Percentiles rank a stretch among this genome's conserved stretches.
Conservation (phyloP, 129 eudicot species). For the Mikania micrantha region DNA sequence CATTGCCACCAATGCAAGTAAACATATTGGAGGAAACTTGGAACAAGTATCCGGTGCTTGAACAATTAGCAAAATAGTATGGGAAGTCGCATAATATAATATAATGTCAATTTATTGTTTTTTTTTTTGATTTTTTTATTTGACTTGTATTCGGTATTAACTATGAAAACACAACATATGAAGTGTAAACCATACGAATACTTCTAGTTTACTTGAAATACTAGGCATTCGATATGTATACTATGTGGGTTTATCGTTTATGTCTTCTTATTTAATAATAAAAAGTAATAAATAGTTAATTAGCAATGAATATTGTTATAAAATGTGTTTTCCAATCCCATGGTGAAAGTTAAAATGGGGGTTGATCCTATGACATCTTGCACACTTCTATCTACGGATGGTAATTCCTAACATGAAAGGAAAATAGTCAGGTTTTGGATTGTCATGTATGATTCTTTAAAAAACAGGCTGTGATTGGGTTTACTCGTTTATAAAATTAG, state of each 20-base stretch:
- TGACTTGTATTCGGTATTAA: conserved; percentile 18
- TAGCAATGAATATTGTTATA: too few species aligned
- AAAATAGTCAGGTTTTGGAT: too few species aligned
- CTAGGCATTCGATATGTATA: not conserved
- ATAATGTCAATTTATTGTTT: not conserved
- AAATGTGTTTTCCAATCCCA: too few species aligned
- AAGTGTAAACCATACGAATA: not conserved
- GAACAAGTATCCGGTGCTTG: conserved; percentile 60
- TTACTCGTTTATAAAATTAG: too few species aligned
- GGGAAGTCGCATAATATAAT: not conserved
- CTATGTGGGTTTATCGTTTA: not conserved
- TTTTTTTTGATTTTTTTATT: not conserved
- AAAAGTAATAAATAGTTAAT: too few species aligned
- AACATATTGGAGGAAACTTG: conserved; percentile 55
- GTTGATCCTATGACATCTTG: too few species aligned
- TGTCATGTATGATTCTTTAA: too few species aligned
- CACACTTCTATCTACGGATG: too few species aligned
- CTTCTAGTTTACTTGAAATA: not conserved
- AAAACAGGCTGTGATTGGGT: too few species aligned
- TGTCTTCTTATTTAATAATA: too few species aligned
- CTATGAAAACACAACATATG: conserved; percentile 21
- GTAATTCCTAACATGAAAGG: too few species aligned
- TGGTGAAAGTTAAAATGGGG: too few species aligned
- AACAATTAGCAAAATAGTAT: conserved; percentile 68
- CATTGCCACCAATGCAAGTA: conserved; percentile 74